These are phyloP conservation scores for Elsinoe arachidis DNA, from an alignment of 2,329 filamentous ascomycete genomes.

Conservation along the genomic window DNA sequence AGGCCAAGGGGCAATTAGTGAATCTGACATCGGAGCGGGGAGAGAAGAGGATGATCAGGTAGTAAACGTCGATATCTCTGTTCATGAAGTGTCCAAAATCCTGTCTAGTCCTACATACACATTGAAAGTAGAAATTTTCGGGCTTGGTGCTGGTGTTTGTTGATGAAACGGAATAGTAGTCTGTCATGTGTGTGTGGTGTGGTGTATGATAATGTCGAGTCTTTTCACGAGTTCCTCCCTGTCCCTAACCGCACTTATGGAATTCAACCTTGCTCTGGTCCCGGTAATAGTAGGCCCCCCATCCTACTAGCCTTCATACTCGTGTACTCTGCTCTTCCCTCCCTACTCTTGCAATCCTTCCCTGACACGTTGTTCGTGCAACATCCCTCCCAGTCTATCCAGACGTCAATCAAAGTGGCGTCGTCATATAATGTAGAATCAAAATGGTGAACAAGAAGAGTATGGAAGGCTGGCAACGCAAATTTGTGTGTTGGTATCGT, in stretches of 20 bases:
- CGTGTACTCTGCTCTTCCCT: not conserved
- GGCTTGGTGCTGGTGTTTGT: not conserved
- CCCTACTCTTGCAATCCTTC: not conserved
- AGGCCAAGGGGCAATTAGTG: not conserved
- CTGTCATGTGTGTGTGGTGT: not conserved
- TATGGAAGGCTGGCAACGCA: not conserved
- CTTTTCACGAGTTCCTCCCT: not conserved
- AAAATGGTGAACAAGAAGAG: conserved; percentile 11
- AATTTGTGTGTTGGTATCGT: conserved; percentile 1
- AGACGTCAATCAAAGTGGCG: not conserved
- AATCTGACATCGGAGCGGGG: too few relatives aligned
- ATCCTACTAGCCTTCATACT: too few relatives aligned
- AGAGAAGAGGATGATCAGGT: too few relatives aligned
- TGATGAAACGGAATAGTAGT: not conserved
- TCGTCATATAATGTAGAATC: conserved; percentile 1
- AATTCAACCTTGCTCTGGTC: not conserved
- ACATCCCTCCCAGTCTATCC: not conserved
- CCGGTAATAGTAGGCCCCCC: not conserved
- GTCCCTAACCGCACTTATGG: not conserved
- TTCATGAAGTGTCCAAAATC: conserved; percentile 5
- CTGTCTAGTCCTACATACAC: conserved; percentile 12
- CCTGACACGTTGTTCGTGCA: not conserved
- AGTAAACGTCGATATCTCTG: conserved; percentile 8
- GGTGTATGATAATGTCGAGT: not conserved
- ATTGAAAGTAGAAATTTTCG: conserved; percentile 9